Base-by-base conservation (phyloP, 2,329 filamentous ascomycete genomes). In the Venturia aucupariae region DNA sequence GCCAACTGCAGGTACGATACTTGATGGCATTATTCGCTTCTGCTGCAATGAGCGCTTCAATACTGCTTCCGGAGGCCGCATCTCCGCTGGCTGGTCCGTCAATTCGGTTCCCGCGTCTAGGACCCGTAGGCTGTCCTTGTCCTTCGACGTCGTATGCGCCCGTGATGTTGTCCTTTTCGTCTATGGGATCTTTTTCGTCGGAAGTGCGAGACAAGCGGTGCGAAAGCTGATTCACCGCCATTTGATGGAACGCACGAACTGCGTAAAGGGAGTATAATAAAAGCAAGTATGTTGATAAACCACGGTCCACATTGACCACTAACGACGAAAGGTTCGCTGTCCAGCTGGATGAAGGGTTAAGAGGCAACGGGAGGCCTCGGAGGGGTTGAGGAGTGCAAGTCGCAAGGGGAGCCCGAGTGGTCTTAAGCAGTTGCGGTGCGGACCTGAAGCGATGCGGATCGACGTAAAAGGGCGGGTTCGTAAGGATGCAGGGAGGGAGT, bases 1-100 rank as follows among this genome's bases (percentile, higher is more conserved):
- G 88, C 92, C 92, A 97, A 69, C 88, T 92, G 78, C 92, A 97
- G 46, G 92, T 96, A 66, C 92, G 84, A 74, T 97, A 97, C 77
- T 96, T 87, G 75, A 97, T 96, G 13, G 86, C 85, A 75, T 89
- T 87, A 62, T 85, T 86, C 35, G 86, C 82, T 75, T 96, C 92
- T 67, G 89, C 73, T 63, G 87, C 90, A 68, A 93, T 84, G 77
- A 96, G 92, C 76, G 84, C 82, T 60, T 80, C 82, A 54, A 86
- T 75, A 42, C 77, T 78, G 55, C 82, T 66, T 54, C 69, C 75
- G 6, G 76, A 75, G 6, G 77, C 77, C 3, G 71, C 66, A 70
- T 75, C 76, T 63, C 73, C 74, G 8, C 69, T 71, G 61, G 74
- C 68, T 4, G 75, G 72, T 27, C 68, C 69, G 60, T 76, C 78